phyloP scores from a whole-genome alignment of 257 asterid species.

The Echium plantagineum region DNA sequence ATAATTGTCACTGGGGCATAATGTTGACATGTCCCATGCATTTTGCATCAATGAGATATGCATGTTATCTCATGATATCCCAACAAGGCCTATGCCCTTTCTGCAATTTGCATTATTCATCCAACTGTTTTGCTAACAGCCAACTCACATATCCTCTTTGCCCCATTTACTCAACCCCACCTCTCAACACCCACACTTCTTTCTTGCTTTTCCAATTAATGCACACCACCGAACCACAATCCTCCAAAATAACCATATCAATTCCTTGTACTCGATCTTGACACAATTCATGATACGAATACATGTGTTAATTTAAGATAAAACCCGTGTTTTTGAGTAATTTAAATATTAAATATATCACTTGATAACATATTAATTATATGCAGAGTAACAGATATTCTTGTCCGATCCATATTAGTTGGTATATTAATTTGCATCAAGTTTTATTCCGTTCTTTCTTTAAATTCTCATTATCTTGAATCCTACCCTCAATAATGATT shows the following conservation, averaged over 20 bases:
- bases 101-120: neutral
- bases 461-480: conserved; percentile 5
- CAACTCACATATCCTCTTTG: neutral
- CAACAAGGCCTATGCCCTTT: no score
- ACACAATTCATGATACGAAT: no score
- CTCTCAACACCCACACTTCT: conserved; percentile 19
- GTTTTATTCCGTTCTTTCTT: conserved; percentile 2
- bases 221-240: conserved; percentile 30
- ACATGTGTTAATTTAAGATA: no score
- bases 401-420: neutral
- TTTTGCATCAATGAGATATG: no score
- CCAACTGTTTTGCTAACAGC: neutral
- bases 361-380: no score
- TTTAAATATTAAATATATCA: no score
- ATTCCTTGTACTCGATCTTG: no score
- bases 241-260: neutral
- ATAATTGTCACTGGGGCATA: no score
- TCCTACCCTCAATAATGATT: neutral
- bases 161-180: conserved; percentile 6
- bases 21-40: no score
- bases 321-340: no score
- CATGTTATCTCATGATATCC: no score
- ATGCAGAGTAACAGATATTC: neutral
- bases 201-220: conserved; percentile 61
- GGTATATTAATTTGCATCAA: neutral